Evolutionary conservation across 306 rosid species (phyloP).

Genomic region (Cyclanthera cordifolia): DNA sequence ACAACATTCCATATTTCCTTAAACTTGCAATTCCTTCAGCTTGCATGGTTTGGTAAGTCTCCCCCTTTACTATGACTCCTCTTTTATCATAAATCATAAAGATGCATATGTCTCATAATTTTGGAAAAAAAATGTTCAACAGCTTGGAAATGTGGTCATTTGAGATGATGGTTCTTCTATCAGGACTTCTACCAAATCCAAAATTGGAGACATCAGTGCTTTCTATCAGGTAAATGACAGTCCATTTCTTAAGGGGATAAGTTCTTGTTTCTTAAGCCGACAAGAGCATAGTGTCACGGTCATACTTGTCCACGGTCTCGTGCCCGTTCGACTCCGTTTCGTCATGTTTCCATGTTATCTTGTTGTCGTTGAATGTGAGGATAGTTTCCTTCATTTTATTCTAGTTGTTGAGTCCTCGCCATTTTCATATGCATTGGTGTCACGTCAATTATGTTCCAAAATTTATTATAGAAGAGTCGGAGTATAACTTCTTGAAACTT

Average conservation of each 20-base stretch:
- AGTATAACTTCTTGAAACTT: too few relatives aligned
- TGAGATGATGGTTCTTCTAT: conserved; percentile 50
- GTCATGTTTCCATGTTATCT: too few relatives aligned
- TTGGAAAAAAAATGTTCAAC: neutral
- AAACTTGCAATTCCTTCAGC: conserved; percentile 53
- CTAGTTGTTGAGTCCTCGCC: too few relatives aligned
- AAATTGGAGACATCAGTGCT: conserved; percentile 50
- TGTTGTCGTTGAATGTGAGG: too few relatives aligned
- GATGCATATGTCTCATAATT: neutral
- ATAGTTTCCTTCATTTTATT: too few relatives aligned
- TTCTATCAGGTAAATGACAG: conserved; percentile 42
- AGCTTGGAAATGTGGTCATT: conserved; percentile 61
- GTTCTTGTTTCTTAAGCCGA: neutral
- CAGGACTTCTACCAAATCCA: conserved; percentile 63
- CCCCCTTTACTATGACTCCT: neutral
- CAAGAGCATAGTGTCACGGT: too few relatives aligned
- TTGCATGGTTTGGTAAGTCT: conserved; percentile 59
- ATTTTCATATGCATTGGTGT: too few relatives aligned
- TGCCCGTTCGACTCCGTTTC: too few relatives aligned
- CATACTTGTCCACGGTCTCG: too few relatives aligned
- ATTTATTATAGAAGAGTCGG: too few relatives aligned
- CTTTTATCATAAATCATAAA: neutral
- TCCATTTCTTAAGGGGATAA: too few relatives aligned
- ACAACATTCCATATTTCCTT: conserved; percentile 28
- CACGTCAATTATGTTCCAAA: too few relatives aligned